These are phyloP conservation scores for Bondarzewia mesenterica DNA, from an alignment of 1,284 basidiomycete species.

Conservation along the genomic window DNA sequence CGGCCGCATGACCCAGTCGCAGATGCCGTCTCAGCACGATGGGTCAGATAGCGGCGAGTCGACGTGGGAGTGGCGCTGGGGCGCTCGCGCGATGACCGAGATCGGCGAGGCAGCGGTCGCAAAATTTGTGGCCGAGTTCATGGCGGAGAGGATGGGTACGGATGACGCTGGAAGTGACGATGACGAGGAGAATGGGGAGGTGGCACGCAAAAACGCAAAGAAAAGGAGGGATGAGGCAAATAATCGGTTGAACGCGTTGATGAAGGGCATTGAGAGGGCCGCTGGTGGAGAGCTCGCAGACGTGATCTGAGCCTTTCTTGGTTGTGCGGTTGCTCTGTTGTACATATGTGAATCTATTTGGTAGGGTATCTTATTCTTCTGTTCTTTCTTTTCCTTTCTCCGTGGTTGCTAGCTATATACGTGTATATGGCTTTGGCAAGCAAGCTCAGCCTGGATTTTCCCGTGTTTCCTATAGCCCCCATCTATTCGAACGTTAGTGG, in stretches of 20 bases:
- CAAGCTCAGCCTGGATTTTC: too few species aligned
- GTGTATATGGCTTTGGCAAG: too few species aligned
- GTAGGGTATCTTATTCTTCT: background rate
- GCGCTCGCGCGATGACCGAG: constrained; percentile 61
- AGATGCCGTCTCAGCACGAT: constrained; percentile 26
- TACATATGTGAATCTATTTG: background rate
- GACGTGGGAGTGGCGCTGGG: constrained; percentile 74
- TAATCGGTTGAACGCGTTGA: constrained; percentile 37
- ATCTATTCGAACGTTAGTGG: too few species aligned
- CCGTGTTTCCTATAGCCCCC: too few species aligned
- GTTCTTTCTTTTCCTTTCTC: too few species aligned
- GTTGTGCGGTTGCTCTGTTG: background rate
- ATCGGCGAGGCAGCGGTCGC: constrained; percentile 62
- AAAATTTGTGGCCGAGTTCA: constrained; percentile 66
- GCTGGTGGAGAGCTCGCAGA: constrained; percentile 50
- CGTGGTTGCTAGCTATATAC: too few species aligned
- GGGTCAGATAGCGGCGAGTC: constrained; percentile 40
- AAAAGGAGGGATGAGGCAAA: constrained; percentile 18
- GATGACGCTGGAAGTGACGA: constrained; percentile 5
- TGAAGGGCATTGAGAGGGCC: constrained; percentile 51
- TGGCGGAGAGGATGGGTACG: constrained; percentile 39
- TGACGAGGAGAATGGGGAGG: constrained; percentile 27
- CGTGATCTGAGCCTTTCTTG: constrained; percentile 16
- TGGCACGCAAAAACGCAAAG: constrained; percentile 4
- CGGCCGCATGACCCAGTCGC: constrained; percentile 30